These are phyloP conservation scores for Pichia ethanolica DNA, from an alignment of 805 yeast genomes.

Conservation along the genomic window DNA sequence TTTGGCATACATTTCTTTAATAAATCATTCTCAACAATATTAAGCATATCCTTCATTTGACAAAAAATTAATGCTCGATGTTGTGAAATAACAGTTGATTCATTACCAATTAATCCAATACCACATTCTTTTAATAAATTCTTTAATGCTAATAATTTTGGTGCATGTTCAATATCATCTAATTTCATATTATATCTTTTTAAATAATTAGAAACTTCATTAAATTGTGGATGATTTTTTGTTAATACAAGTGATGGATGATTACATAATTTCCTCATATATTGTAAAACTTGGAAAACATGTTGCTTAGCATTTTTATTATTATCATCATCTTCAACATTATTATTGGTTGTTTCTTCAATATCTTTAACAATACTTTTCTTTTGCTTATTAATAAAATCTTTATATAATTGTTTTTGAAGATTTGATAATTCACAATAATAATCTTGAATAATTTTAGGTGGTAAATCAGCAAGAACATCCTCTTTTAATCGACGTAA, in stretches of 20 bases:
- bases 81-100: slow-evolving; percentile 67
- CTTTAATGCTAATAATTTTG: slow-evolving; percentile 77
- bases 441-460: slow-evolving; percentile 96
- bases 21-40: slow-evolving; percentile 87
- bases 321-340: slow-evolving; percentile 19
- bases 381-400: slow-evolving; percentile 83
- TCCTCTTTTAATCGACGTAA: slow-evolving; percentile 93
- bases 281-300: slow-evolving; percentile 94
- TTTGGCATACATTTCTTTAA: slow-evolving; percentile 78
- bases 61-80: slow-evolving; percentile 94
- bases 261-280: slow-evolving; percentile 94
- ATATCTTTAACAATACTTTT: slow-evolving; percentile 60
- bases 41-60: slow-evolving; percentile 96
- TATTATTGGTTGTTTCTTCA: slow-evolving; percentile 25
- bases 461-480: slow-evolving; percentile 92
- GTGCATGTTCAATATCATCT: slow-evolving; percentile 77
- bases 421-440: slow-evolving; percentile 91
- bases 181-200: slow-evolving; percentile 50
- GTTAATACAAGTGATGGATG: slow-evolving; percentile 89
- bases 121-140: slow-evolving; percentile 87
- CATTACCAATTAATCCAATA: slow-evolving; percentile 45
- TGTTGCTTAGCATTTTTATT: slow-evolving; percentile 60
- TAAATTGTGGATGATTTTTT: slow-evolving; percentile 74
- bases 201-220: slow-evolving; percentile 57
- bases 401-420: slow-evolving; percentile 81